Evolutionary conservation across 306 rosid genomes (phyloP), one percentile per base, ranked within the genome.

Genomic region (Pueraria montana): DNA sequence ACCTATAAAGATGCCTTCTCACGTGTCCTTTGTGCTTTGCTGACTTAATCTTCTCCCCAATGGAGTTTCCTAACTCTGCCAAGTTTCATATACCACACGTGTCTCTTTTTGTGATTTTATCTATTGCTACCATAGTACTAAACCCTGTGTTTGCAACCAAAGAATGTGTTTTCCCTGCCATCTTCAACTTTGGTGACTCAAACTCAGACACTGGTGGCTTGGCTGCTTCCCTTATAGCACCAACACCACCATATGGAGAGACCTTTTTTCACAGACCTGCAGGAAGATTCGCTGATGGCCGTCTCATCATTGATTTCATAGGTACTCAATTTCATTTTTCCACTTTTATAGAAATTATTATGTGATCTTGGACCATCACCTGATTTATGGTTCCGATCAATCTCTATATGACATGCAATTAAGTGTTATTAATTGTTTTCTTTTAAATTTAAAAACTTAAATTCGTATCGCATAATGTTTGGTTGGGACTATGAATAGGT

Each of bases 171-270:
- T 88, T 89, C 80, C 89, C 91, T 0, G 92, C 96, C 27, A 82
- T 88, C 45, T 87, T 90, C 40, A 87, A 87, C 77, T 90, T 90
- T 13, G 94, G 92, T 11, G 91, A 78, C 81, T 90, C 90, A 4
- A 88, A 88, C 38, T 86, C 91, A 0, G 96, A 92, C 7, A 88
- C 92, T 0, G 92, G 92, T 34, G 91, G 88, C 50, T 36, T 65
- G 34, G 77, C 89, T 13, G 86, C 80, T 17, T 40, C 87, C 1
- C 21, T 72, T 62, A 0, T 3, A 0, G 43, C 80, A 61, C 87
- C 76, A 42, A 52, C 71, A 0, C 62, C 84, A 1, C 94, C 94
- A 13, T 74, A 88, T 38, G 96, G 94, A 74, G 86, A 89, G 56
- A 91, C 87, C 18, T 89, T 50, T 69, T 87, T 90, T 38, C 80